Percentiles rank a stretch among this genome's conserved stretches.
Evolutionary conservation across 352 stramenopile species (phyloP).

Genomic region (Phytophthora aleatoria): DNA sequence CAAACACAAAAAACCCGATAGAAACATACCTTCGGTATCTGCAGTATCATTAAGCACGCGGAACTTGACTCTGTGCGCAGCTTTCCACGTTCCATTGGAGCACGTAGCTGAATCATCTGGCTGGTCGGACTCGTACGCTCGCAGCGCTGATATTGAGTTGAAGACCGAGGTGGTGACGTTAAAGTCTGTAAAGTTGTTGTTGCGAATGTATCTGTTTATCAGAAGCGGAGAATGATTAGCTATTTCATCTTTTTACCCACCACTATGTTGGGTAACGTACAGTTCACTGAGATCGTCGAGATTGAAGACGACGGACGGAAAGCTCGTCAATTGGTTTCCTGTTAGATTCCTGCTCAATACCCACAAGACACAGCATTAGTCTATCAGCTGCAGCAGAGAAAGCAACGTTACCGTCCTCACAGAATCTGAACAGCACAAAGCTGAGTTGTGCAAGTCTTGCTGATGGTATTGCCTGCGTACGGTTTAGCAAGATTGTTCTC

Average conservation of each 20-base stretch:
- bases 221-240: slow-evolving; percentile 1
- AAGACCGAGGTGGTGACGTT: slow-evolving; percentile 28
- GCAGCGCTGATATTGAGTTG: slow-evolving; percentile 17
- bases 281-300: slow-evolving; percentile 32
- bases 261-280: slow-evolving; percentile 8
- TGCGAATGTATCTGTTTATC: slow-evolving; percentile 34
- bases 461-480: slow-evolving; percentile 37
- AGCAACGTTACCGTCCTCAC: slow-evolving; percentile 19
- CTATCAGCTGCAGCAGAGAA: neutral
- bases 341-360: slow-evolving; percentile 32
- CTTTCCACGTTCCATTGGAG: slow-evolving; percentile 28
- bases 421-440: slow-evolving; percentile 37
- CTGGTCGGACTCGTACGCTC: slow-evolving; percentile 35
- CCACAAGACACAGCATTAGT: neutral
- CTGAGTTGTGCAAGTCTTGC: slow-evolving; percentile 29
- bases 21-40: slow-evolving; percentile 12
- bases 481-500: slow-evolving; percentile 39
- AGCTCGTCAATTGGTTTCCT: slow-evolving; percentile 35
- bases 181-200: slow-evolving; percentile 46
- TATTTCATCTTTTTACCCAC: neutral
- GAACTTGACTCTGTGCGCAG: slow-evolving; percentile 32
- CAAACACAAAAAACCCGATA: neutral
- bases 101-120: slow-evolving; percentile 25
- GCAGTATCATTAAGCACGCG: slow-evolving; percentile 32
- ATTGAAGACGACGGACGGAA: slow-evolving; percentile 39